Percentiles rank a stretch among this genome's conserved stretches.
Evolutionary conservation across 2,329 filamentous ascomycete species (phyloP).

Genomic region (Paecilomyces fulvus): DNA sequence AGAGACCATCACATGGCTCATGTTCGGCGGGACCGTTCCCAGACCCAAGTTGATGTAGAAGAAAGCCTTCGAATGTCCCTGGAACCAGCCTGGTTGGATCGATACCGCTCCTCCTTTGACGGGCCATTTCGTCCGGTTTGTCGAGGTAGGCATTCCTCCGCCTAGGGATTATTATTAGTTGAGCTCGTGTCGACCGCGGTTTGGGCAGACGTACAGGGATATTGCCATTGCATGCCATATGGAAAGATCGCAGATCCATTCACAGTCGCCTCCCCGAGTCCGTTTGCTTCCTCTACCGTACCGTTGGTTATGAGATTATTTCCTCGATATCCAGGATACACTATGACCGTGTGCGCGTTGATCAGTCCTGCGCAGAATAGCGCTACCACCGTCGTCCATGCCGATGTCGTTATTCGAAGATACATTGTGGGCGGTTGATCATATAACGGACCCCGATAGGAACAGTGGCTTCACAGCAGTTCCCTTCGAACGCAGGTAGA

Average conservation of each 20-base stretch:
- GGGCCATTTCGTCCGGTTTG: constrained; percentile 89
- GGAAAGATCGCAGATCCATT: constrained; percentile 52
- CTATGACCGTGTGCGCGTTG: constrained; percentile 64
- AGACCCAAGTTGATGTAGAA: constrained; percentile 89
- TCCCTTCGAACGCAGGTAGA: background rate
- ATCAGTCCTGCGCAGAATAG: constrained; percentile 31
- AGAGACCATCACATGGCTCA: constrained; percentile 72
- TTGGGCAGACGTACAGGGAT: constrained; percentile 65
- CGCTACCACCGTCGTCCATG: constrained; percentile 19
- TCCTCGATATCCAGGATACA: constrained; percentile 79
- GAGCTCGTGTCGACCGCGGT: background rate
- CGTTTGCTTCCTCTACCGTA: constrained; percentile 39
- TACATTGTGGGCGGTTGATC: constrained; percentile 16
- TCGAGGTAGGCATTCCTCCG: constrained; percentile 68
- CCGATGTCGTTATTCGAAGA: constrained; percentile 16
- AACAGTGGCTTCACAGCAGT: background rate
- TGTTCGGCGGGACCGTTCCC: constrained; percentile 72
- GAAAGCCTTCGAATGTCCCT: constrained; percentile 71
- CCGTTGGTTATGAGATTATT: constrained; percentile 75
- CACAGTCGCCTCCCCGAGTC: constrained; percentile 38
- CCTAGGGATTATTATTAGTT: constrained; percentile 44
- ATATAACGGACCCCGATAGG: background rate
- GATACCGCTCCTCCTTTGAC: constrained; percentile 76
- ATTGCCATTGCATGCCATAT: constrained; percentile 91
- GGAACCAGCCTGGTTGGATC: constrained; percentile 93